These are phyloP conservation scores for Cenococcum geophilum DNA, from an alignment of 495 filamentous ascomycete species.

Conservation along the genomic window DNA sequence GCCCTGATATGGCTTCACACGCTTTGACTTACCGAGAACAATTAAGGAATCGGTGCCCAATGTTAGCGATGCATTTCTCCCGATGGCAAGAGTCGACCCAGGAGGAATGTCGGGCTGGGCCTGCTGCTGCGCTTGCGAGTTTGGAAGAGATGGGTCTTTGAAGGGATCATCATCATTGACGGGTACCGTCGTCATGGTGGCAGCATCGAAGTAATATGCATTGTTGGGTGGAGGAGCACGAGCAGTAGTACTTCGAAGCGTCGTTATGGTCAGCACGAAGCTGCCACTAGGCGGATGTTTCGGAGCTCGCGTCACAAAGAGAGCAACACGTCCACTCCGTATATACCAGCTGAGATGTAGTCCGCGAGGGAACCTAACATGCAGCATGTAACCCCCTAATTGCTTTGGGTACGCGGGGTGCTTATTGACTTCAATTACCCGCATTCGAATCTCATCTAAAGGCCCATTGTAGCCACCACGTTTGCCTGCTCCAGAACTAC, in stretches of 20 bases:
- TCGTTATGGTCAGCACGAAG: slow-evolving; percentile 10
- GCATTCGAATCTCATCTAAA: background rate
- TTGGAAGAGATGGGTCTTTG: slow-evolving; percentile 37
- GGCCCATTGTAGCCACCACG: background rate
- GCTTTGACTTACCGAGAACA: slow-evolving; percentile 49
- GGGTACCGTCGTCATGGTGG: slow-evolving; percentile 32
- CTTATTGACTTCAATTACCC: background rate
- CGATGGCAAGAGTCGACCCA: slow-evolving; percentile 46
- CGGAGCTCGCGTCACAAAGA: slow-evolving; percentile 8
- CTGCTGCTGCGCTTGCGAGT: slow-evolving; percentile 26
- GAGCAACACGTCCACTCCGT: slow-evolving; percentile 1
- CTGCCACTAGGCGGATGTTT: background rate
- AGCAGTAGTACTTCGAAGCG: background rate
- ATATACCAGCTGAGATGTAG: slow-evolving; percentile 8
- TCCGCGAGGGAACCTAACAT: background rate
- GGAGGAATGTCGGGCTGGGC: slow-evolving; percentile 30
- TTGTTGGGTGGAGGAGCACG: slow-evolving; percentile 3
- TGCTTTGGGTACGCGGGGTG: too few species aligned
- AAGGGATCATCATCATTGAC: slow-evolving; percentile 37
- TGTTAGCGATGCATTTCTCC: slow-evolving; percentile 55
- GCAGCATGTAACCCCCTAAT: too few species aligned
- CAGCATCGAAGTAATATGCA: slow-evolving; percentile 17
- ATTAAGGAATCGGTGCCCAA: slow-evolving; percentile 59
- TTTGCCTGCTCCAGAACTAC: too few species aligned
- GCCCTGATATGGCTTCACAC: background rate